Evolutionary conservation across 352 stramenopile genomes (phyloP), one percentile per base, ranked within the genome.

Genomic region (Phytophthora sojae): DNA sequence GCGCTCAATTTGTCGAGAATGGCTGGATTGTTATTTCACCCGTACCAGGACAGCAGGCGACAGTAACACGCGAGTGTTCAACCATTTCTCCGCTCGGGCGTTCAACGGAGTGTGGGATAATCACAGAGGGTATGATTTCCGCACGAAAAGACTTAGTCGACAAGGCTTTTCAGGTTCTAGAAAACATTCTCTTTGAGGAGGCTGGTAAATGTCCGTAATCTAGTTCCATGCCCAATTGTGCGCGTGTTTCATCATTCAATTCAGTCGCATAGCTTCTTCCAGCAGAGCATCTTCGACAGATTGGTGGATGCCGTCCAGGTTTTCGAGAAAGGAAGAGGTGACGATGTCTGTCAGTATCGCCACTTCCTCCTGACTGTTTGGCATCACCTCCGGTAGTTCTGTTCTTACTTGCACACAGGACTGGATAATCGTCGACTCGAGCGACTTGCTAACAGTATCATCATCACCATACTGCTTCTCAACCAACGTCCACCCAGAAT

Each of bases 1-100:
- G 64, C 5, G 56, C 81, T 1, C 55, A 84, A 52, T 62, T 84
- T 81, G 81, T 51, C 39, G 67, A 14, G 69, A 83, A n/a, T 61
- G 70, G 76, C 0, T 81, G 75, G 60, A 77, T 78, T 44, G 50
- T 84, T 6, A 45, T 81, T 17, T 17, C 25, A 26, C 35, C 39
- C 12, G 39, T 14, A 6, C 47, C 26, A 15, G 45, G 64, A 12
- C 23, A 44, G 1, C 7, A n/a, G 23, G 51, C 62, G 11, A 76
- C 57, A 29, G 21, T 76, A 4, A 44, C 69, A 15, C 68, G 69
- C 37, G 52, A 57, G 44, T 82, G 59, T 17, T 75, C 71, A 6
- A 76, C 51, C 0, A 47, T 72, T 14, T 57, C 69, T 1, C 63
- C 63, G 2, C 37, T 14, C 9, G 37, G 37, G 9, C 37, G 14